Evolutionary conservation across 2,329 filamentous ascomycete species (phyloP).

Genomic region (Trichoderma harzianum): DNA sequence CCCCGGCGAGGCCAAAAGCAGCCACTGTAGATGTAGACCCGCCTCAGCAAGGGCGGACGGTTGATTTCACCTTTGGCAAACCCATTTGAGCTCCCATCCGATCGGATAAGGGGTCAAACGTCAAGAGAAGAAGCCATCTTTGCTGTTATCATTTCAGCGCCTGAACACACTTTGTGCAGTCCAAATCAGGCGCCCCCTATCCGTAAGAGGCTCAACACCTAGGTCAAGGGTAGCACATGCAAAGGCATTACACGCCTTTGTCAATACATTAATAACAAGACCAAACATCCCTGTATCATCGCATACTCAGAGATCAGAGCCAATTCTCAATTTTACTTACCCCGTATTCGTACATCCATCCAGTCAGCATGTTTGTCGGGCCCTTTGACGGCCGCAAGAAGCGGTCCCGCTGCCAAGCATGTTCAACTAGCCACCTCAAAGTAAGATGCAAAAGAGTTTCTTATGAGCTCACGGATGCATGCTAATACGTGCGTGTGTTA

Average conservation of each 20-base stretch:
- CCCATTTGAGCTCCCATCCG: background rate
- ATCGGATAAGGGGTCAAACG: background rate
- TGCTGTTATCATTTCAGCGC: background rate
- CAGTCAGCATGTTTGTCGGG: conserved; percentile 28
- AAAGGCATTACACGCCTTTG: background rate
- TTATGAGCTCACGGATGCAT: background rate
- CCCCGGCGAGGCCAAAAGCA: background rate
- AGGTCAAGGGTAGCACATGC: background rate
- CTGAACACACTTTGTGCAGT: background rate
- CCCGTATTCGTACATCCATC: background rate
- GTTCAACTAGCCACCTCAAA: conserved; percentile 34
- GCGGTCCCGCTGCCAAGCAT: conserved; percentile 31
- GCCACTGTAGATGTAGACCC: background rate
- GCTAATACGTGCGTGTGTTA: conserved; percentile 12
- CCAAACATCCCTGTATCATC: background rate
- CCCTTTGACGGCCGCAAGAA: conserved; percentile 35
- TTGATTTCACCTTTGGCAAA: background rate
- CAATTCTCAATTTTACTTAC: background rate
- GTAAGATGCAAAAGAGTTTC: conserved; percentile 19
- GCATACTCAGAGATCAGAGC: background rate
- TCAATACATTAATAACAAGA: background rate
- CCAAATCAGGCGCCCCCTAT: background rate
- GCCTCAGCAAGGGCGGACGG: background rate
- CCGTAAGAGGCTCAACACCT: background rate
- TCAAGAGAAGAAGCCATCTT: background rate